Percentiles rank a stretch among this genome's conserved stretches.
These are phyloP conservation scores for Kurtzmaniella natalensis DNA, from an alignment of 1,139 yeast genomes.

Conservation along the genomic window DNA sequence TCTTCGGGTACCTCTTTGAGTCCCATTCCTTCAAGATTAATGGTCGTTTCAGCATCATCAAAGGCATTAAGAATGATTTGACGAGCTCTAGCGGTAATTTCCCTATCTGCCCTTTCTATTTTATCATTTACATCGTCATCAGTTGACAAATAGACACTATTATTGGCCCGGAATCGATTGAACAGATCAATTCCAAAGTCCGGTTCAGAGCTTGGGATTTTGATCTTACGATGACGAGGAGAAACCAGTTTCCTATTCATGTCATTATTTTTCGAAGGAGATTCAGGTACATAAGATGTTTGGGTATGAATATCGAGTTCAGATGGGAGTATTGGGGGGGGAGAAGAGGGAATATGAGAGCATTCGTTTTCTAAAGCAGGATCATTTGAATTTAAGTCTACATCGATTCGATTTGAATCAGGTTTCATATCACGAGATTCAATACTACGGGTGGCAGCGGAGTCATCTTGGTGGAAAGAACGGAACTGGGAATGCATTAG, in stretches of 20 bases:
- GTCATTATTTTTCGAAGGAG: background rate
- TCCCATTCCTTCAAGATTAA: conserved; percentile 35
- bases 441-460: conserved; percentile 3
- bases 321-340: conserved; percentile 1
- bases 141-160: conserved; percentile 27
- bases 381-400: no score
- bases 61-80: conserved; percentile 34
- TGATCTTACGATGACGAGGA: conserved; percentile 3
- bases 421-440: conserved; percentile 11
- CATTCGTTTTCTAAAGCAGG: background rate
- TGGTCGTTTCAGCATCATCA: conserved; percentile 33
- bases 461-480: conserved; percentile 13
- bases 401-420: background rate
- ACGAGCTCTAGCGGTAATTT: conserved; percentile 24
- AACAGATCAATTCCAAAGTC: conserved; percentile 46
- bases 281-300: conserved; percentile 4
- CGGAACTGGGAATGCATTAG: conserved; percentile 28
- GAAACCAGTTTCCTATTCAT: background rate
- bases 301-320: conserved; percentile 5
- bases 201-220: conserved; percentile 34
- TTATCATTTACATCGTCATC: conserved; percentile 16
- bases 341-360: background rate
- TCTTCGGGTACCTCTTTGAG: conserved; percentile 40
- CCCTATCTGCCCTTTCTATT: conserved; percentile 9
- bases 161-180: conserved; percentile 33